Percentiles rank a stretch among this genome's conserved stretches.
phyloP scores from a whole-genome alignment of 805 yeast genomes.

The Saccharomycopsis fermentans region DNA sequence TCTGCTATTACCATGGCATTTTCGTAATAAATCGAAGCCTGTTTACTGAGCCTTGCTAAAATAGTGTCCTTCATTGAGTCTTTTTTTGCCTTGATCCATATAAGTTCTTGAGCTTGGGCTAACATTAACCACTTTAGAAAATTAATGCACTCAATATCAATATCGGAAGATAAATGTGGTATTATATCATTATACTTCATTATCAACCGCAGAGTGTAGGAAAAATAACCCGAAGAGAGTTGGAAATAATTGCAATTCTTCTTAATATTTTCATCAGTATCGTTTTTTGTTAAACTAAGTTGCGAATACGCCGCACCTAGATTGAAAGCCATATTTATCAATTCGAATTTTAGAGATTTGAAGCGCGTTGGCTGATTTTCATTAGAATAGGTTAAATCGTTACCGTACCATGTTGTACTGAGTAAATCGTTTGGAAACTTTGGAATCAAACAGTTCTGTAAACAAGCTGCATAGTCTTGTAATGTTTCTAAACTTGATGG shows the following conservation, averaged over 20 bases:
- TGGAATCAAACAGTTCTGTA: conserved; percentile 30
- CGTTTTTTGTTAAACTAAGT: conserved; percentile 31
- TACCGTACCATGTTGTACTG: conserved; percentile 54
- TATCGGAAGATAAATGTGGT: conserved; percentile 18
- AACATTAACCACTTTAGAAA: conserved; percentile 45
- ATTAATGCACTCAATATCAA: conserved; percentile 35
- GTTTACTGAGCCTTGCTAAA: conserved; percentile 54
- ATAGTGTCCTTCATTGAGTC: conserved; percentile 44
- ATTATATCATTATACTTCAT: conserved; percentile 11
- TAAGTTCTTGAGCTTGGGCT: conserved; percentile 82
- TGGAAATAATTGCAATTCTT: conserved; percentile 58
- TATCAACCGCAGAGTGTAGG: conserved; percentile 24
- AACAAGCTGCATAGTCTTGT: conserved; percentile 37
- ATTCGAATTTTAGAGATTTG: conserved; percentile 49
- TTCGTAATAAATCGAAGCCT: conserved; percentile 48
- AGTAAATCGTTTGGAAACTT: conserved; percentile 59
- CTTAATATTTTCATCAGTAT: conserved; percentile 45
- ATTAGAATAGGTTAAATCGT: conserved; percentile 19
- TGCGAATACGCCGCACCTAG: conserved; percentile 55
- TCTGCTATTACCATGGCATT: conserved; percentile 37
- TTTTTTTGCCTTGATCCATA: conserved; percentile 64
- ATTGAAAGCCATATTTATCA: conserved; percentile 54
- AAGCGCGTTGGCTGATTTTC: conserved; percentile 37
- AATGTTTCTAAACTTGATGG: conserved; percentile 30
- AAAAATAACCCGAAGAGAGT: conserved; percentile 59